These are phyloP conservation scores for Pulveroboletus sp. DNA, from an alignment of 768 basidiomycete species.

Conservation along the genomic window DNA sequence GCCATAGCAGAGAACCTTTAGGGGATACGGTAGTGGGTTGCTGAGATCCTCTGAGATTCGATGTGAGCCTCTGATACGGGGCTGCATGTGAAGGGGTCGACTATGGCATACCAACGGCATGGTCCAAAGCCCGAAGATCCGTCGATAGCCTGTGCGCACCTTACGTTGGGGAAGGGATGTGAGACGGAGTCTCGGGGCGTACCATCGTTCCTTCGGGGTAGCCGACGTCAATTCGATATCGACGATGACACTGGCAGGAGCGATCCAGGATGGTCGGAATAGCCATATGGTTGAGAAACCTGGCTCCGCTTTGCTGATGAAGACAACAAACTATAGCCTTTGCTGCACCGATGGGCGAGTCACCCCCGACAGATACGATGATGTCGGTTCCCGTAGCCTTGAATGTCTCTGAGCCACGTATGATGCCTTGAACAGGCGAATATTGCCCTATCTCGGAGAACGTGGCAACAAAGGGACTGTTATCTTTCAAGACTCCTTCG, in stretches of 20 bases:
- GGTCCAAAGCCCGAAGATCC: constrained; percentile 74
- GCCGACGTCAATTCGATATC: constrained; percentile 69
- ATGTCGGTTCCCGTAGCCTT: constrained; percentile 56
- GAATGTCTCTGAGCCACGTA: constrained; percentile 50
- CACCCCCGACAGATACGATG: constrained; percentile 73
- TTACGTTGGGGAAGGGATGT: constrained; percentile 10
- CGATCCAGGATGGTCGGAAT: constrained; percentile 59
- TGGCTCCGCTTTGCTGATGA: constrained; percentile 51
- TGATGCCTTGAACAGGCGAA: constrained; percentile 62
- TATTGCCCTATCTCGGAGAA: constrained; percentile 75
- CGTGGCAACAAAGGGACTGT: constrained; percentile 57
- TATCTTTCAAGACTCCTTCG: constrained; percentile 46
- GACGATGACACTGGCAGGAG: constrained; percentile 69
- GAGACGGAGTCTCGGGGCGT: constrained; percentile 6
- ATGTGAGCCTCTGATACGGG: not conserved
- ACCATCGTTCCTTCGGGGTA: constrained; percentile 73
- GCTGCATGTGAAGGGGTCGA: not conserved
- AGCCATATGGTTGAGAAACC: constrained; percentile 61
- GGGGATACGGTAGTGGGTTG: constrained; percentile 49
- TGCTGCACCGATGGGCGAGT: constrained; percentile 74
- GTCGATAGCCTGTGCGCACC: constrained; percentile 40
- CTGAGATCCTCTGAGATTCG: constrained; percentile 49
- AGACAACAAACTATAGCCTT: constrained; percentile 67
- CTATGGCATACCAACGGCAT: constrained; percentile 58
- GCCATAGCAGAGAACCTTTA: constrained; percentile 60